Evolutionary conservation across 805 yeast genomes (phyloP), one percentile per base, ranked within the genome.

Genomic region (Vanderwaltozyma yarrowii): DNA sequence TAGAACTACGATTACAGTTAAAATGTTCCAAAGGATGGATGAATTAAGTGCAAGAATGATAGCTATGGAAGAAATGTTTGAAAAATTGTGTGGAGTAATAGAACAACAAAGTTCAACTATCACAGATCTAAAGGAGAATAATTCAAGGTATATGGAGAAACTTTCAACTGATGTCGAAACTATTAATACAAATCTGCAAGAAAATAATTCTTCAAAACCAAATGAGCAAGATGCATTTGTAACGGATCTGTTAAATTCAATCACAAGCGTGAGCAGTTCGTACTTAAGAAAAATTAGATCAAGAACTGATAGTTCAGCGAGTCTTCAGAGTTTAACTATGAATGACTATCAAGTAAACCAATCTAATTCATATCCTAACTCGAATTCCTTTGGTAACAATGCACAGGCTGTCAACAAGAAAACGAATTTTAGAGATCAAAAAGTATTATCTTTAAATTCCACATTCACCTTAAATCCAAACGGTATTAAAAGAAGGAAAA

Each of bases 11-110:
- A 6, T 35, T 6, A 35, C 36, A 38, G 38, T 55, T 14, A 45
- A 55, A 35, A 44, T 56, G 36, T 55, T 49, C 33, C 62, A 58
- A 43, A 47, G 61, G 31, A 47, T 58, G 57, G 61, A 56, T 33
- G 62, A 58, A 21, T 38, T 58, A 21, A 47, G 57, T 19, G 56
- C 54, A 3, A 44, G 62, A 30, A 37, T 57, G 37, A 50, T 53
- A 2, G 46, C 44, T 8, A 48, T 58, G 61, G 64, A 59, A 29
- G 56, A 55, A 37, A 48, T 51, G 42, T 50, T 60, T 16, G 45
- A 50, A 24, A 48, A 49, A 18, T 35, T 60, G 5, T 44, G 52
- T 15, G 41, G 43, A 20, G 47, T 46, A 12, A 39, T 60, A 9
- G 52, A 47, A 11, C 43, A 47, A 21, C 56, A 56, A 36, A 49